Evolutionary conservation across 345 rosid genomes (phyloP).

Genomic region (Lepidium sativum): DNA sequence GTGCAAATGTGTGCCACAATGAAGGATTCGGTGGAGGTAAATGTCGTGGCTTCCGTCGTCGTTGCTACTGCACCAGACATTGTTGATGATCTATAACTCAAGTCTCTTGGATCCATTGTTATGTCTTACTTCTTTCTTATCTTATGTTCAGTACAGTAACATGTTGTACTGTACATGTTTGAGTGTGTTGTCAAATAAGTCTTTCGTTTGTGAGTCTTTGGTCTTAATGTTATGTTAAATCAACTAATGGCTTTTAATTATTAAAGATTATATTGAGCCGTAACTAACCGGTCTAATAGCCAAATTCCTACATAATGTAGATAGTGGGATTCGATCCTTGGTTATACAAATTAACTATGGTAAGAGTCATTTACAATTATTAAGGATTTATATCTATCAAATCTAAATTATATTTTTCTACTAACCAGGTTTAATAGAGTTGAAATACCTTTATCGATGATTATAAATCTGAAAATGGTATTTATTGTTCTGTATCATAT

Average conservation of each 20-base stretch:
- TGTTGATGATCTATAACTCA: constrained; percentile 22
- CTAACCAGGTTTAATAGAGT: background rate
- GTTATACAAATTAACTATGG: too few relatives aligned
- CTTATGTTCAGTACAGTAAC: constrained; percentile 5
- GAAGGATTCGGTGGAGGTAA: constrained; percentile 40
- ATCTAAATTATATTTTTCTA: background rate
- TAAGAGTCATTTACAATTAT: too few relatives aligned
- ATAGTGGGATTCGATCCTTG: too few relatives aligned
- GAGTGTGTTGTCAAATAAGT: constrained; percentile 18
- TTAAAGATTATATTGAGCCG: background rate
- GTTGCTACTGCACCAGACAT: constrained; percentile 39
- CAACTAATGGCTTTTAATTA: background rate
- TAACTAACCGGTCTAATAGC: too few relatives aligned
- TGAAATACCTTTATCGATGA: too few relatives aligned
- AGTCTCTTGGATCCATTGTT: background rate
- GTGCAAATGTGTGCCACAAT: constrained; percentile 33
- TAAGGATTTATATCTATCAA: background rate
- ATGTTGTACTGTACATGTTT: constrained; percentile 12
- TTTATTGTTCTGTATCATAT: too few relatives aligned
- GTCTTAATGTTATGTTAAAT: constrained; percentile 9
- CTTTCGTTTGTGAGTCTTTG: background rate
- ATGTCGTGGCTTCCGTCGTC: constrained; percentile 43
- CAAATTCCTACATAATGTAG: too few relatives aligned
- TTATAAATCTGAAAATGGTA: too few relatives aligned
- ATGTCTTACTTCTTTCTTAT: background rate